Conservation (phyloP, 192 early-diverging fungal species). For the Gaertneriomyces semiglobifer region DNA sequence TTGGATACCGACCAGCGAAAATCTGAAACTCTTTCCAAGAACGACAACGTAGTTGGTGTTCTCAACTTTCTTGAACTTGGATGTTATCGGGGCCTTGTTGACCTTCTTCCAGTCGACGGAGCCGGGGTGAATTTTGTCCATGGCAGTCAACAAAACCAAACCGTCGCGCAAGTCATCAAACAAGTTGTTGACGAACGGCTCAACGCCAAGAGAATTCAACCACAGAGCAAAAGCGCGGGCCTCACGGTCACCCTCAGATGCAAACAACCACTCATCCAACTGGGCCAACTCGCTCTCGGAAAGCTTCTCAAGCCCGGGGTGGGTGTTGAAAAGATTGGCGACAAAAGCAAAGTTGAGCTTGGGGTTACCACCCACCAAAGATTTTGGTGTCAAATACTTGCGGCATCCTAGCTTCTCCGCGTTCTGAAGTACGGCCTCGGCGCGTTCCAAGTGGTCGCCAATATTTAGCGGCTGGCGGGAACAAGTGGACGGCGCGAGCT, state of each 20-base stretch:
- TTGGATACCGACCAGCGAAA: conserved; percentile 93
- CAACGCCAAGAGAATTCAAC: conserved; percentile 96
- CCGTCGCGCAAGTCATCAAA: conserved; percentile 95
- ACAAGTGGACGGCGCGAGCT: conserved; percentile 81
- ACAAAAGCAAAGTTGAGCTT: conserved; percentile 99
- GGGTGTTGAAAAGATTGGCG: conserved; percentile 95
- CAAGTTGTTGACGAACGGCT: conserved; percentile 96
- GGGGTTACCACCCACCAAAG: conserved; percentile 90
- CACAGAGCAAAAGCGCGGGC: conserved; percentile 93
- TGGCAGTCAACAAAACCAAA: conserved; percentile 86
- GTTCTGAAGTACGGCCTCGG: conserved; percentile 84
- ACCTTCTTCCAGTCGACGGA: conserved; percentile 92
- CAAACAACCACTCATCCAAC: conserved; percentile 73
- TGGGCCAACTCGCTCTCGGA: conserved; percentile 85
- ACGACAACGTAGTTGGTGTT: conserved; percentile 93
- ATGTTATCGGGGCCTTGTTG: conserved; percentile 68
- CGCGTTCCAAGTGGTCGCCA: conserved; percentile 72
- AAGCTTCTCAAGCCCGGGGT: conserved; percentile 90
- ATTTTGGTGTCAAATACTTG: conserved; percentile 91
- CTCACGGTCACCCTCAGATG: conserved; percentile 78
- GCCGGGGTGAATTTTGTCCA: conserved; percentile 89
- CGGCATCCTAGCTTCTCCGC: conserved; percentile 91
- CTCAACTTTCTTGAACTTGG: conserved; percentile 96
- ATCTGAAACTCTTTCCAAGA: conserved; percentile 77
- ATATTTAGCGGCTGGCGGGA: conserved; percentile 76